Conservation (phyloP, 495 filamentous ascomycete genomes). For the Talaromyces adpressus region DNA sequence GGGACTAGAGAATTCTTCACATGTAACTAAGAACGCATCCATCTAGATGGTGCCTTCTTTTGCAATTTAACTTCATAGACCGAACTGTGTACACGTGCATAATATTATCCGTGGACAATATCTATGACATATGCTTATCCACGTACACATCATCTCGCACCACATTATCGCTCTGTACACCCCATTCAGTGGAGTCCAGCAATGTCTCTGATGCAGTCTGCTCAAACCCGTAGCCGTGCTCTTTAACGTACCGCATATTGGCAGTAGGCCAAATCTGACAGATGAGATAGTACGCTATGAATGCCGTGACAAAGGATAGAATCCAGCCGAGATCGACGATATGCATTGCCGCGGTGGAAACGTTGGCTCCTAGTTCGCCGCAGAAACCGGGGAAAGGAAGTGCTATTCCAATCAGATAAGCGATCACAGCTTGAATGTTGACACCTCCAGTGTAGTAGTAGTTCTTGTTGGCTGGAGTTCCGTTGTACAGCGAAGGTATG, state of each 20-base stretch:
- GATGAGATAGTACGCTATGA: conserved; percentile 29
- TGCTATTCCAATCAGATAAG: conserved; percentile 48
- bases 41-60: neutral
- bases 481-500: conserved; percentile 31
- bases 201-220: neutral
- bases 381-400: conserved; percentile 48
- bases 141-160: neutral
- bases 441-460: conserved; percentile 39
- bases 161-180: neutral
- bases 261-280: conserved; percentile 31
- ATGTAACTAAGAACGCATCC: neutral
- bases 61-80: neutral
- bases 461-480: conserved; percentile 15
- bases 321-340: conserved; percentile 33
- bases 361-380: conserved; percentile 23
- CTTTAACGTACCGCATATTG: conserved; percentile 18
- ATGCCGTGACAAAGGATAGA: conserved; percentile 27
- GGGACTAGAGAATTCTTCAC: neutral
- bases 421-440: conserved; percentile 52
- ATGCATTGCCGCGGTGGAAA: conserved; percentile 21
- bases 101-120: neutral
- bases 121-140: conserved; percentile 1
- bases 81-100: neutral
- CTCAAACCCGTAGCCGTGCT: conserved; percentile 3
- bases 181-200: neutral